Base-by-base conservation (phyloP, 2,329 filamentous ascomycete genomes). In the Fusarium cicatricum region DNA sequence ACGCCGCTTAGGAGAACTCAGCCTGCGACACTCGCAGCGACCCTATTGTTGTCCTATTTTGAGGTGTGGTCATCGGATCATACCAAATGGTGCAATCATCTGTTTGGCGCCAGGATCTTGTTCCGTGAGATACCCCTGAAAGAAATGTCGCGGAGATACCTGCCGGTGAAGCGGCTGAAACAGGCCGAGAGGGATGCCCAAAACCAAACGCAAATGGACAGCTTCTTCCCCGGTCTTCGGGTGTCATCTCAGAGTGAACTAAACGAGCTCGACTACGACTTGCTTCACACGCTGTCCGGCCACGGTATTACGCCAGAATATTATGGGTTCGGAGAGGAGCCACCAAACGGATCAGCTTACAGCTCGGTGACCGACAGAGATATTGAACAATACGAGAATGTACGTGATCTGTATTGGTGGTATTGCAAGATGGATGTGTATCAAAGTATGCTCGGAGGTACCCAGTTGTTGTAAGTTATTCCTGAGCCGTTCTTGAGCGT, bases 51-150 rank as follows among this genome's bases (percentile, higher is more conserved):
- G 8, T 91, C 88, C 0, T 98, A 92, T 72, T 98, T 96, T 69
- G 95, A 98, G 72, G 91, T 97, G 15, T 95, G 94, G 88, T 90
- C 90, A 31, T 94, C 92, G 17, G 94, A 99, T 64, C 94, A 98
- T 68, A 87, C 90, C 50, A 97, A 97, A 72, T 99, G 95, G 95
- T 95, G 91, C 69, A 94, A 90, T 58, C 95, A 98, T 75, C 80
- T 98, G 32, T 86, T 91, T 41, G 95, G 95, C 11, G 91, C 92
- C 10, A 87, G 89, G 34, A 89, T 93, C 60, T 82, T 98, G 26
- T 82, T 98, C 21, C 84, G 85, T 46, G 93, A 98, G 70, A 90
- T 96, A 36, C 89, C 95, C 43, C 90, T 92, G 57, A 82, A 83
- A 10, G 82, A 85, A 2, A 89, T 93, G 78, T 91, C 90, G 1